Evolutionary conservation across 345 rosid genomes (phyloP).

Genomic region (Hirschfeldia incana): DNA sequence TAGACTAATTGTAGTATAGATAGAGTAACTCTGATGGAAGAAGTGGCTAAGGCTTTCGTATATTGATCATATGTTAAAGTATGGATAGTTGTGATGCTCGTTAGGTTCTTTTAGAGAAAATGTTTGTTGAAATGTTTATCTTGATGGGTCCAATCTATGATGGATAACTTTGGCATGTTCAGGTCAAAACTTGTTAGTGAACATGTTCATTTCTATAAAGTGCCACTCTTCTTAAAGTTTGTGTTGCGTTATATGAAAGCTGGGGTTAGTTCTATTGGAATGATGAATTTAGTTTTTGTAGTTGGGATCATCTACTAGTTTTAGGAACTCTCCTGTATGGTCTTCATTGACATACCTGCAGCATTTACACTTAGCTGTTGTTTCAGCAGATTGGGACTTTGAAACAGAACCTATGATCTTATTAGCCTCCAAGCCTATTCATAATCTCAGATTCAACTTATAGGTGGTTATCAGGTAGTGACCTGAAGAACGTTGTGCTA

Average conservation of each 20-base stretch:
- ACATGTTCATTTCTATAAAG: background rate
- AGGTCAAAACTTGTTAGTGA: background rate
- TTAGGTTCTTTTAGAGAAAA: background rate
- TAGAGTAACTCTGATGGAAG: background rate
- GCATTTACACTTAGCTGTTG: background rate
- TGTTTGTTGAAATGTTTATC: background rate
- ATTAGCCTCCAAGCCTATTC: background rate
- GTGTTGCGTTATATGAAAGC: background rate
- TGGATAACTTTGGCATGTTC: background rate
- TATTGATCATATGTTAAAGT: background rate
- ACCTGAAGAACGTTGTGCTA: constrained; percentile 60
- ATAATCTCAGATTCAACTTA: constrained; percentile 32
- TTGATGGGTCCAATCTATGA: constrained; percentile 6
- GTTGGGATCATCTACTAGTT: background rate
- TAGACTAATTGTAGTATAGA: background rate
- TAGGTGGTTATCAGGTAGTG: constrained; percentile 82
- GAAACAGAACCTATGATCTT: background rate
- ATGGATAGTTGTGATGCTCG: background rate
- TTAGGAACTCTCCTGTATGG: background rate
- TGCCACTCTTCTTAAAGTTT: background rate
- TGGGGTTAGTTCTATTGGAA: background rate
- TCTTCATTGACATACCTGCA: constrained; percentile 4
- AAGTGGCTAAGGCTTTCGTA: background rate
- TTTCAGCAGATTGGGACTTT: constrained; percentile 2
- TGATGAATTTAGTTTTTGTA: constrained; percentile 9